Evolutionary conservation across 169 alveolate genomes (phyloP).

Genomic region (Babesia ovata): DNA sequence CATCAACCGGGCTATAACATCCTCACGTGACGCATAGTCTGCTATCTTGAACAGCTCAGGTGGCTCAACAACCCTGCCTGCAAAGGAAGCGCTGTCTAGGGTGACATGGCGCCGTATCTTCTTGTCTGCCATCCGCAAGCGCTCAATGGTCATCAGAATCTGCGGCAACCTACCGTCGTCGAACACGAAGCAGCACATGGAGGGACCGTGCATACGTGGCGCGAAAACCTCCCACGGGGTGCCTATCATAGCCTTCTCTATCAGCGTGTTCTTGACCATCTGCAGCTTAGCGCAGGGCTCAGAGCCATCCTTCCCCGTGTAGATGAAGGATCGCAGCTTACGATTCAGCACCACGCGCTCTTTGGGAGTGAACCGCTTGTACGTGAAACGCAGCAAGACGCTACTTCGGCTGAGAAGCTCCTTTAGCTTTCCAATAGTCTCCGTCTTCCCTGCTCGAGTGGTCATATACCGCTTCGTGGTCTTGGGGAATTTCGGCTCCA

Average conservation of each 20-base stretch:
- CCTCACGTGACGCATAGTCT: conserved; percentile 12
- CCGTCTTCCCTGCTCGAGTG: conserved; percentile 52
- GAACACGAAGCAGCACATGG: conserved; percentile 50
- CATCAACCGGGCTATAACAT: conserved; percentile 27
- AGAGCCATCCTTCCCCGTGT: conserved; percentile 42
- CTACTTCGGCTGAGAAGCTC: conserved; percentile 26
- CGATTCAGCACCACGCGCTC: conserved; percentile 24
- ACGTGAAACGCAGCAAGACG: conserved; percentile 26
- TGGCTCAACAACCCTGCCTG: conserved; percentile 28
- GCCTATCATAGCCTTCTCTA: conserved; percentile 44
- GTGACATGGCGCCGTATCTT: conserved; percentile 44
- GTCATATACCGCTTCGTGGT: conserved; percentile 43
- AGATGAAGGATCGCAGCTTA: conserved; percentile 4
- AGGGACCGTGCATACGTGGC: conserved; percentile 46
- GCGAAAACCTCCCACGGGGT: conserved; percentile 45
- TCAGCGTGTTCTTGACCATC: conserved; percentile 57
- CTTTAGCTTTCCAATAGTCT: conserved; percentile 12
- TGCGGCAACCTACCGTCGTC: conserved; percentile 47
- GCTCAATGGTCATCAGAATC: conserved; percentile 34
- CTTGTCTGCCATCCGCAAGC: conserved; percentile 42
- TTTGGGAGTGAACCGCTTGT: conserved; percentile 34
- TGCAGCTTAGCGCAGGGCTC: conserved; percentile 35
- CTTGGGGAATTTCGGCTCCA: conserved; percentile 26
- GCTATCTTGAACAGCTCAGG: conserved; percentile 18
- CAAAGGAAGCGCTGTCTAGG: conserved; percentile 32